Evolutionary conservation across 345 rosid genomes (phyloP).

Genomic region (Raphanus sativus): DNA sequence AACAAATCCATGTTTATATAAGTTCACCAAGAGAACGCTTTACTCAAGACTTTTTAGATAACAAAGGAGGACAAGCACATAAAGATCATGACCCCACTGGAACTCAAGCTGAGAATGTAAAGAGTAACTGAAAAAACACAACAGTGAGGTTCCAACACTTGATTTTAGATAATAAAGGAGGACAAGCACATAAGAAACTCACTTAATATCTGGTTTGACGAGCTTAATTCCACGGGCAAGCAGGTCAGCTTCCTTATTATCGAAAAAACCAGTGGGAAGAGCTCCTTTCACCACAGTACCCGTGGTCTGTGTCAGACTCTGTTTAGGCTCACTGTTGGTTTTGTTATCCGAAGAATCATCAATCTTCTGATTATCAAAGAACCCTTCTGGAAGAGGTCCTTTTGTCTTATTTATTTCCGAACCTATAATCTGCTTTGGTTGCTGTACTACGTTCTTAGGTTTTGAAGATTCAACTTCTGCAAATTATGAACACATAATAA

Average conservation of each 20-base stretch:
- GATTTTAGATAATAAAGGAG: background rate
- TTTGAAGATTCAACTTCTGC: constrained; percentile 7
- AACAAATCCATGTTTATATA: background rate
- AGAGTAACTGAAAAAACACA: background rate
- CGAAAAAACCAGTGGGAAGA: constrained; percentile 92
- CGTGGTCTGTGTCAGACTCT: constrained; percentile 27
- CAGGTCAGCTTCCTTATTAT: constrained; percentile 90
- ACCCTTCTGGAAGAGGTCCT: constrained; percentile 79
- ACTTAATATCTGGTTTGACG: constrained; percentile 89
- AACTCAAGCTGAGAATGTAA: background rate
- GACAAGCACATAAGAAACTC: constrained; percentile 39
- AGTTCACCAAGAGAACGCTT: constrained; percentile 2
- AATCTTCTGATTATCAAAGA: constrained; percentile 70
- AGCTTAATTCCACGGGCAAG: constrained; percentile 94
- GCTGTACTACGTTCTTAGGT: constrained; percentile 32
- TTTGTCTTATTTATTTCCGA: constrained; percentile 48
- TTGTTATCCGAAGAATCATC: constrained; percentile 63
- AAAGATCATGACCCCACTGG: background rate
- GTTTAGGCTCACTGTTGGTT: constrained; percentile 39
- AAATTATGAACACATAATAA: background rate
- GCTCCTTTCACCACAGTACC: constrained; percentile 53
- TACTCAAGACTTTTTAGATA: background rate
- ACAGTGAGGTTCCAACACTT: background rate
- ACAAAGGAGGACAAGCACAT: background rate
- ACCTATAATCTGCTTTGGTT: constrained; percentile 29